Base-by-base conservation (phyloP, 441 rosid genomes). In the Pelargonium cotyledonis region DNA sequence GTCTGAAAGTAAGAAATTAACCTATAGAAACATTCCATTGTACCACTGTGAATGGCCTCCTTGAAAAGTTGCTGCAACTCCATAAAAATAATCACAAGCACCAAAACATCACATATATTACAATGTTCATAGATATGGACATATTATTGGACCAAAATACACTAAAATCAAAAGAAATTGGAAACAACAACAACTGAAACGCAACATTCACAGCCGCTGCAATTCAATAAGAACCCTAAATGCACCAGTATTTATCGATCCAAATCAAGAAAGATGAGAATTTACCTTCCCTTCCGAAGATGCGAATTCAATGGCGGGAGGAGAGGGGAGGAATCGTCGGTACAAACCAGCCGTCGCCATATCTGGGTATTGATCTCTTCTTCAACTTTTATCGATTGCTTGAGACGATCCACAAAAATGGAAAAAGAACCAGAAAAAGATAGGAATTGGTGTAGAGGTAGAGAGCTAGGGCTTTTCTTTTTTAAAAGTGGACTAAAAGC, bases 281-380 rank as follows among this genome's bases (percentile, higher is more conserved):
- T 7, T 63, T 63, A 88, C 98, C 95, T 91, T 93, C 65, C 98
- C 98, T 79, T 93, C 92, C 7, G 82, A 65, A 62, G 98, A 91
- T 65, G 96, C 90, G 79, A 91, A 91, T 41, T 91, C 97, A 29
- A 93, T 77, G 1, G 96, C 97, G 26, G 95, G 95, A 55, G 96
- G 98, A 19, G 95, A 87, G 26, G 95, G 88, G 60, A 93, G 97
- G 8, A 81, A 60, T 0, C 96, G 84, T 16, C 90, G 81, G 78
- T 89, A 93, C 77, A 93, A 72, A 62, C 96, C 95, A 21, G 89
- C 95, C 89, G 75, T 80, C 1, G 90, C 93, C 92, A 93, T 91
- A n/a, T n/a, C n/a, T n/a, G n/a, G n/a, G n/a, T n/a, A n/a, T n/a
- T n/a, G n/a, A n/a, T n/a, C n/a, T n/a, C n/a, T n/a, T n/a, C n/a